Base-by-base conservation (phyloP, 1,139 yeast species). In the Wickerhamomyces sp. region DNA sequence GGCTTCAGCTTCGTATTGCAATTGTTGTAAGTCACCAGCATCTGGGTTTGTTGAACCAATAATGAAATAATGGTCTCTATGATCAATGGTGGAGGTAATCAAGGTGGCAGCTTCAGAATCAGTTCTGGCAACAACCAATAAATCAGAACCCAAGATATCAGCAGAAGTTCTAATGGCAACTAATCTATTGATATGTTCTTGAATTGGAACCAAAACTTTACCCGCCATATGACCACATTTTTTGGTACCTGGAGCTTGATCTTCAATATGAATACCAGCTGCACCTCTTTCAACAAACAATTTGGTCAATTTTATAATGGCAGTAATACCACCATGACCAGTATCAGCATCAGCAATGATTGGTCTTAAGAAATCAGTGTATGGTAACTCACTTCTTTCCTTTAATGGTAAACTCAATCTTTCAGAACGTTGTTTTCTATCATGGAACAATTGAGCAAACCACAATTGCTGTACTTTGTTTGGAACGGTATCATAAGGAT, bases 181-280 rank as follows among this genome's bases (percentile, higher is more conserved):
- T 66, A 91, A 76, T 68, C 98, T 81, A 73, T 88, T 88, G 67
- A 91, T 86, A 71, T 91, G 98, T 72, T 93, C 98, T 71, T 89
- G 96, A 51, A 90, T 94, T 51, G 99, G 99, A 52, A 91, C 97
- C 60, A 91, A 81, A 50, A 94, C 97, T 72, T 94, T 90, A 60
- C 99, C 99, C 56, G 96, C 98, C 96, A 91, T 89, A 57, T 72
- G 76, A 55, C 98, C 98, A 75, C 98, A 91, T 73, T 93, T 93
- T 71, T 91, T 91, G 64, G 97, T 91, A 64, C 98, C 97, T 46
- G 98, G 96, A 50, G 97, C 96, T 75, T 93, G 98, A 71, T 91
- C 98, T 73, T 91, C 99, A 66, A 91, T 89, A 68, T 91, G 99
- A 62, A 91, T 90, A 66, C 98, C 98, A 49, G 98, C 98, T 46